Percentiles rank a stretch among this genome's conserved stretches.
Conservation (phyloP, 805 yeast species). For the Ogataea degrootiae region DNA sequence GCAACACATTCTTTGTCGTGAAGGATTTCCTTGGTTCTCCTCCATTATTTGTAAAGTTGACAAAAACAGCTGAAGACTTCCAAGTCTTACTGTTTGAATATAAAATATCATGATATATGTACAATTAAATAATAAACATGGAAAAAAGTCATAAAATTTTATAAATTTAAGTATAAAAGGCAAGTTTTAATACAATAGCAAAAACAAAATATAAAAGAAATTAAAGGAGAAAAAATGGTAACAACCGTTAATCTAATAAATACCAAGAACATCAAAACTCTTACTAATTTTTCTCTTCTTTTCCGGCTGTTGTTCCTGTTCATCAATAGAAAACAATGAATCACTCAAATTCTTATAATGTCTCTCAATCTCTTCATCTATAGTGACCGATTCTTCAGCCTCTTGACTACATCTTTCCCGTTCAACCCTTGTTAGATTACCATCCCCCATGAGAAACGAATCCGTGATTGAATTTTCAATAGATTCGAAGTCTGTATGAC, state of each 20-base stretch:
- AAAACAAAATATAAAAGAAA: neutral
- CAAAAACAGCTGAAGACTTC: no score
- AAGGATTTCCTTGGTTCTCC: no score
- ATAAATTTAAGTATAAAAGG: no score
- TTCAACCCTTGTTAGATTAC: neutral
- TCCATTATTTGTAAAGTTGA: no score
- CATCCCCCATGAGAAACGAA: conserved; percentile 5
- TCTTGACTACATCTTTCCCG: no score
- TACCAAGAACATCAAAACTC: conserved; percentile 16
- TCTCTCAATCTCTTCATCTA: neutral
- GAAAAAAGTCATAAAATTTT: no score
- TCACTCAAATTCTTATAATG: neutral
- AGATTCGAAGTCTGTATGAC: conserved; percentile 2
- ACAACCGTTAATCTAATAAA: conserved; percentile 2
- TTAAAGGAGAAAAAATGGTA: neutral
- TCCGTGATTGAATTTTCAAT: conserved; percentile 7
- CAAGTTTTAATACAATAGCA: no score
- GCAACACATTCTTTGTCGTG: no score
- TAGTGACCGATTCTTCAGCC: no score
- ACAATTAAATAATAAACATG: no score
- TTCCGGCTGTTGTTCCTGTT: neutral
- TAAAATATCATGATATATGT: no score
- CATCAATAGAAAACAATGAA: neutral
- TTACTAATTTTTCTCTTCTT: conserved; percentile 19
- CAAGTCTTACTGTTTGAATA: no score